Evolutionary conservation across 768 basidiomycete genomes (phyloP), one percentile per base, ranked within the genome.

Genomic region (Leccinum imitatum): DNA sequence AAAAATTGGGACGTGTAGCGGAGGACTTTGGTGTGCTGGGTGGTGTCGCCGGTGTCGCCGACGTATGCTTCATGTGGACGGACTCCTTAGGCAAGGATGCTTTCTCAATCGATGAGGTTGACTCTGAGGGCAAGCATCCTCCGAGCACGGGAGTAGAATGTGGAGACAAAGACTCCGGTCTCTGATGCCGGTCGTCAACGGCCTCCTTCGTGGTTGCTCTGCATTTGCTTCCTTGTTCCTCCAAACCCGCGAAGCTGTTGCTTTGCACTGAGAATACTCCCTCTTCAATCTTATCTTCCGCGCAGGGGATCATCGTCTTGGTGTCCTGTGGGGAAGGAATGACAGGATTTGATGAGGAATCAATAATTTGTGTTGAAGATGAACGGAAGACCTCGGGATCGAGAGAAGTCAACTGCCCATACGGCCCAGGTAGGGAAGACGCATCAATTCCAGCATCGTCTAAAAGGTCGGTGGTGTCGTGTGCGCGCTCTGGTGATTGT

Each of bases 101-200:
- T 57, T 59, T 55, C 41, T 71, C 57, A 30, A 59, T 57, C n/a
- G 63, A 58, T 4, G 65, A 58, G 27, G 66, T 62, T 8, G 63
- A 54, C 53, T 61, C 52, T 11, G 68, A 62, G 4, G 73, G 56
- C 21, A 75, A 69, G 9, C 79, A 61, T 33, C 75, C 75, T n/a
- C 70, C 69, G 33, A 83, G 76, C 41, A 80, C 63, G 55, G 68
- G 70, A 41, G 74, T 73, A 47, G 89, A 87, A 14, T 78, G 75
- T 2, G 87, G 86, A n/a, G 87, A 87, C 41, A 87, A 70, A 19
- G 85, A 85, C 15, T 80, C 78, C 27, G 85, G 70, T 68, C 81
- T 80, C 59, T 81, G 76, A 50, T 72, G 69, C 27, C 65, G 73
- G 48, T 68, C 54, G 50, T 31, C 14, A 50, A 51, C 21, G 23